Percentiles rank a stretch among this genome's conserved stretches.
Evolutionary conservation across 2,329 filamentous ascomycete genomes (phyloP).

Genomic region (Alternaria ethzedia): DNA sequence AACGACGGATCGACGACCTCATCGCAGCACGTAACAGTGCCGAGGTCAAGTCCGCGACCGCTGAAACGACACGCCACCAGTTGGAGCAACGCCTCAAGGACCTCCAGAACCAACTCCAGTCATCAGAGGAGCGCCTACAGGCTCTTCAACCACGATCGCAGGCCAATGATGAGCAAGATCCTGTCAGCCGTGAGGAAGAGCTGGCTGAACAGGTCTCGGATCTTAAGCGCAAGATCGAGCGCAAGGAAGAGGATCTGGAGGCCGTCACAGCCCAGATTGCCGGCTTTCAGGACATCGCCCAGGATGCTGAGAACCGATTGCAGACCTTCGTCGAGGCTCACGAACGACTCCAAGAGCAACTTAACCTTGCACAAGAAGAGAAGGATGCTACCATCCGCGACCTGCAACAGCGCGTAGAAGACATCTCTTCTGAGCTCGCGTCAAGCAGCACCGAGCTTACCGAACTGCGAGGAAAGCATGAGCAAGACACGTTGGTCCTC

Average conservation of each 20-base stretch:
- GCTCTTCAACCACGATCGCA: constrained; percentile 78
- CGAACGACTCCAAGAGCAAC: constrained; percentile 75
- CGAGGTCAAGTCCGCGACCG: constrained; percentile 83
- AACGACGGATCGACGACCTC: constrained; percentile 92
- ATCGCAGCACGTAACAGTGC: constrained; percentile 78
- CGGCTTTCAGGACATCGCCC: constrained; percentile 87
- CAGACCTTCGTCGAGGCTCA: constrained; percentile 79
- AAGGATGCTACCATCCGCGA: constrained; percentile 83
- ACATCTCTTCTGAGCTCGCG: constrained; percentile 80
- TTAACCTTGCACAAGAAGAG: constrained; percentile 74
- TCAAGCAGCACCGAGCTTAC: constrained; percentile 84
- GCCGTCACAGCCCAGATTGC: constrained; percentile 81
- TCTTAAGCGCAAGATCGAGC: constrained; percentile 83
- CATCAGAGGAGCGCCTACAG: constrained; percentile 84
- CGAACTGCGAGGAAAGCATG: constrained; percentile 78
- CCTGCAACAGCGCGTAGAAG: constrained; percentile 81
- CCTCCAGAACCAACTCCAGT: constrained; percentile 83
- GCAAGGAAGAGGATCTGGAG: constrained; percentile 80
- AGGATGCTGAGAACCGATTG: constrained; percentile 85
- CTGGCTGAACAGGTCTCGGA: constrained; percentile 83
- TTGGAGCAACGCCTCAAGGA: constrained; percentile 89
- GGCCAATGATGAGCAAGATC: constrained; percentile 59
- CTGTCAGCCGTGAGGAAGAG: constrained; percentile 75
- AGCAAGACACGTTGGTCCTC: constrained; percentile 71
- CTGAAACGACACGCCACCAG: constrained; percentile 88